Base-by-base conservation (phyloP, 1,284 basidiomycete genomes). In the Anthracocystis panici-leucophaei region DNA sequence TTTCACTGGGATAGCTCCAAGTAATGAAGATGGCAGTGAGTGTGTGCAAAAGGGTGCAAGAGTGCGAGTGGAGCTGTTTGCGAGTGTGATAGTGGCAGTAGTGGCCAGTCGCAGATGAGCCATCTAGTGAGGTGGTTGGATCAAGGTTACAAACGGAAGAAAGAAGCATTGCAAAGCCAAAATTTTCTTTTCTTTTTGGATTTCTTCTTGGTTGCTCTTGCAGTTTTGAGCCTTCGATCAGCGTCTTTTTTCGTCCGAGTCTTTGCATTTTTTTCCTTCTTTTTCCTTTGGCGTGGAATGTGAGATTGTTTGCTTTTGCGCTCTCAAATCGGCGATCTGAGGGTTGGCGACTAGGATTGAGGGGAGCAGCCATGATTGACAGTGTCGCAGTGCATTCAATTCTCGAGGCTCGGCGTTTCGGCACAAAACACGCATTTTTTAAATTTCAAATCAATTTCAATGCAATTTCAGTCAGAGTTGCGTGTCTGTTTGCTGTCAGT, bases 81-180 rank as follows among this genome's bases (percentile, higher is more conserved):
- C 53, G 56, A 44, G 49, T 35, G 56, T 23, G 16, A 44, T 18
- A 40, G 45, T 58, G 68, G 60, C 64, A 45, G 57, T 51, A 33
- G 60, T 57, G 61, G 70, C 64, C 57, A 67, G 69, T 52, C 62
- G 55, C 33, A 71, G 35, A 65, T 61, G 58, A 71, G 68, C 62
- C 68, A 71, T 71, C 62, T 65, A 64, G 25, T 48, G 55, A 20
- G 20, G 21, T 20, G 29, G 35, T 21, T 38, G 45, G 45, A 29
- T 57, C 23, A n/a, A 10, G 49, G 12, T 18, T 27, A 45, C 27
- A 27, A 27, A 27, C 4, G 27, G 33, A 52, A 46, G 53, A 31
- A 23, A 14, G 49, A 35, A 42, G 35, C 35, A 53, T 14, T 18
- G 21, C 21, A 55, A 16, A 52, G n/a, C 27, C 27, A 31, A 55